Evolutionary conservation across 441 rosid species (phyloP).

Genomic region (Jatropha multifida): DNA sequence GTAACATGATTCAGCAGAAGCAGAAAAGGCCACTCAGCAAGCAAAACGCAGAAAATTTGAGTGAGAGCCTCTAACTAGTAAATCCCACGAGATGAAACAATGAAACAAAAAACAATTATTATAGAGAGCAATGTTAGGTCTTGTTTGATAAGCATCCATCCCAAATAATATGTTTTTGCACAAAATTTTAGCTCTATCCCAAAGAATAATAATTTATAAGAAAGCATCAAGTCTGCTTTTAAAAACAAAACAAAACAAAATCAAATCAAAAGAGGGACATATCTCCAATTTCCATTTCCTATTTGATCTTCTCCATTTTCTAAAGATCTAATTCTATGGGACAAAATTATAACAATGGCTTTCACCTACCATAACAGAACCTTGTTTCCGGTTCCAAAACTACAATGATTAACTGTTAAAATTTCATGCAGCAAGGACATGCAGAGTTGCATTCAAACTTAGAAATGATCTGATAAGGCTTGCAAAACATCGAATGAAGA

Average conservation of each 20-base stretch:
- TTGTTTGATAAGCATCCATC: too few relatives aligned
- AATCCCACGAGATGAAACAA: too few relatives aligned
- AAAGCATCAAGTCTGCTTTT: not conserved
- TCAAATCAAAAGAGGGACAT: not conserved
- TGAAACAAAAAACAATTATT: too few relatives aligned
- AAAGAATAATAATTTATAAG: slow-evolving; percentile 7
- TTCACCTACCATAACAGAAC: slow-evolving; percentile 17
- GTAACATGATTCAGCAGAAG: too few relatives aligned
- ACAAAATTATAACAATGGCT: slow-evolving; percentile 16
- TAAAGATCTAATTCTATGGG: not conserved
- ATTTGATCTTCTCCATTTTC: not conserved
- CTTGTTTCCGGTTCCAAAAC: slow-evolving; percentile 12
- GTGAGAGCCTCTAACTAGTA: too few relatives aligned
- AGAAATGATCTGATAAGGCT: not conserved
- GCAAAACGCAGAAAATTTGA: too few relatives aligned
- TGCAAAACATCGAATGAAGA: not conserved
- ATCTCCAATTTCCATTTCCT: not conserved
- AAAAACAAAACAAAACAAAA: not conserved
- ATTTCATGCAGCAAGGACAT: not conserved
- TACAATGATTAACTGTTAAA: slow-evolving; percentile 10
- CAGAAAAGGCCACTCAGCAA: too few relatives aligned
- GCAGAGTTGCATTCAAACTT: slow-evolving; percentile 6
- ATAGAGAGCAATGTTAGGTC: too few relatives aligned
- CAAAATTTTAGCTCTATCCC: not conserved
- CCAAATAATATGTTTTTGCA: not conserved